Evolutionary conservation across 2,329 filamentous ascomycete species (phyloP).

Genomic region (Aspergillus spinulosporus): DNA sequence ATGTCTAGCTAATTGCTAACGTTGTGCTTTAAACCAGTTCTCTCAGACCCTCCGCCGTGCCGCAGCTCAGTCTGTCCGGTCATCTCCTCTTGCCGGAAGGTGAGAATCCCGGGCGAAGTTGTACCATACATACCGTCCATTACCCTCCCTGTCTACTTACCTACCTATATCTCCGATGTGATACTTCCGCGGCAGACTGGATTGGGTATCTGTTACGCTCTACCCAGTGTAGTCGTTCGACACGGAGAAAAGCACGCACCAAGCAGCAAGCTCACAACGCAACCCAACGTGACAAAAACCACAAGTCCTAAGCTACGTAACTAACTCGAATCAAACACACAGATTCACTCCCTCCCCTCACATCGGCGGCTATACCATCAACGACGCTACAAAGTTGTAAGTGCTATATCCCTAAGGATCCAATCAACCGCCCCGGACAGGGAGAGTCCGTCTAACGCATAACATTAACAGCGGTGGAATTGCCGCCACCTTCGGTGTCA

Average conservation of each 20-base stretch:
- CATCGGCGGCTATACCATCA: slow-evolving; percentile 52
- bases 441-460: background rate
- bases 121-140: background rate
- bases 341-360: slow-evolving; percentile 54
- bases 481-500: slow-evolving; percentile 57
- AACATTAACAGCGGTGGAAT: slow-evolving; percentile 43
- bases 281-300: background rate
- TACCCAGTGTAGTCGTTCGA: background rate
- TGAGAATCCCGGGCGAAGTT: slow-evolving; percentile 37
- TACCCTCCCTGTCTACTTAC: background rate
- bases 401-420: slow-evolving; percentile 25
- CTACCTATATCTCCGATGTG: background rate
- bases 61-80: slow-evolving; percentile 45
- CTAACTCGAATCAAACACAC: background rate
- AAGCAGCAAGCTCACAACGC: background rate
- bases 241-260: background rate
- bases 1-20: slow-evolving; percentile 20
- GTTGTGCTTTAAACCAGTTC: slow-evolving; percentile 27
- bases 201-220: background rate
- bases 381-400: slow-evolving; percentile 48
- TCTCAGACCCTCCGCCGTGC: slow-evolving; percentile 38
- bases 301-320: background rate
- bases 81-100: slow-evolving; percentile 58
- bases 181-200: background rate
- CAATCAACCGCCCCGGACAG: background rate